Base-by-base conservation (phyloP, 2,329 filamentous ascomycete genomes). In the Xylaria sp. region DNA sequence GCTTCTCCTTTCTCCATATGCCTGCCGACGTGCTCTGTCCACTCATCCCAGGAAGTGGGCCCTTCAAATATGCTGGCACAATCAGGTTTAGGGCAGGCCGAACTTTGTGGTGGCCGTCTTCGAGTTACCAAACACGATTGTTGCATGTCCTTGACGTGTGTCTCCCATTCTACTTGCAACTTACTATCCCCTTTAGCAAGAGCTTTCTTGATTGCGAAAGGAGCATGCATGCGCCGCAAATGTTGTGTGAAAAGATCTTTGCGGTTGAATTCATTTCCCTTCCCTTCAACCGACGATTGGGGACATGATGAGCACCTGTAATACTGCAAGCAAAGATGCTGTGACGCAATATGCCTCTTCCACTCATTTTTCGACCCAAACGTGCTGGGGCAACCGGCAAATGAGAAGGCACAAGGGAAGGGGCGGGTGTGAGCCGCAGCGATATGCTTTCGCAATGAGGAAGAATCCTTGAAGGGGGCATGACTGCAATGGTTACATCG, bases 161-260 rank as follows among this genome's bases (percentile, higher is more conserved):
- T 80, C 54, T 90, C 89, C 89, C 88, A 90, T 64, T 90, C 88
- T 0, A 82, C 75, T 72, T 89, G 86, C 5, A 89, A 77, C 72
- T 86, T 87, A 73, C 81, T 85, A 71, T 90, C 87, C 0, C 83
- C 83, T 73, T 89, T 88, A 29, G 83, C 80, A 20, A 86, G 79
- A 10, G 85, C 79, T 73, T 87, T 84, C 74, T 88, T 86, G 74
- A 87, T 89, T 74, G 88, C 84, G 47, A 88, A 87, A 0, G 90
- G 89, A 0, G 91, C 89, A 74, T 99, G 96, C 95, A 98, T 98
- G 53, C 95, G 92, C 15, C 94, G 91, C 15, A 97, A 86, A 74
- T 99, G 95, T 76, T 98, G 95, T 0, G 93, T 95, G 78, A 97
- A 99, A 13, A 99, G 87, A 76, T 98, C 95, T 78, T 97, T 97